Evolutionary conservation across 257 asterid species (phyloP), one percentile per base, ranked within the genome.

Genomic region (Nicotiana noctiflora): DNA sequence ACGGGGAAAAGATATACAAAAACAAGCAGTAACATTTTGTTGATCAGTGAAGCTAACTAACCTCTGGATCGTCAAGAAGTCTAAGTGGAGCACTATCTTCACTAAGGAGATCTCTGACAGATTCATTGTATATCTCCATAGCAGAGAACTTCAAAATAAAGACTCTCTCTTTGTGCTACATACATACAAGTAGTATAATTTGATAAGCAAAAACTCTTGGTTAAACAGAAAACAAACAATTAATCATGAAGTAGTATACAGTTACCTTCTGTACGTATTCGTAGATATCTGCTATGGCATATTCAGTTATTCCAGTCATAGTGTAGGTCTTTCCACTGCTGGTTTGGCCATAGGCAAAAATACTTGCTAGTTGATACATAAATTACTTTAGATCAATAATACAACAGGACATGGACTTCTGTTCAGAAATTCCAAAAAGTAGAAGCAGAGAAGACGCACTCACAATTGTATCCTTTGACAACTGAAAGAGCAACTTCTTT

Each of bases 61-160:
- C 98, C 93, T 93, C 98, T 1, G 98, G 97, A 89, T 95, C 99
- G 52, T 95, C 99, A 31, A 93, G 91, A 82, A 95, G 97, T 76
- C 98, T 84, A 72, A 95, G 97, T 14, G 91, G 87, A 82, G 88
- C 61, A 25, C 78, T 82, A 46, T 92, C 98, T n/a, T 86, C n/a
- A 46, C 90, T 84, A 51, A 96, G 93, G 57, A 94, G 98, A 87
- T 94, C 99, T 81, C 88, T 88, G 32, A 96, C 98, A 25, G 91
- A 87, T 85, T 96, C 99, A 63, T 96, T 96, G 90, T 96, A 96
- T 17, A 96, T 96, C 88, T 96, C 98, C 87, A 94, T 87, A 29
- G 98, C 98, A 29, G 98, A 91, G 74, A 96, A 93, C 83, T 89
- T 96, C 49, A 94, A 79, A 17, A 82, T 79, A 63, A 89, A 96